These are phyloP conservation scores for Casaregolazyma lundiana DNA, from an alignment of 1,139 yeast genomes.

Conservation along the genomic window DNA sequence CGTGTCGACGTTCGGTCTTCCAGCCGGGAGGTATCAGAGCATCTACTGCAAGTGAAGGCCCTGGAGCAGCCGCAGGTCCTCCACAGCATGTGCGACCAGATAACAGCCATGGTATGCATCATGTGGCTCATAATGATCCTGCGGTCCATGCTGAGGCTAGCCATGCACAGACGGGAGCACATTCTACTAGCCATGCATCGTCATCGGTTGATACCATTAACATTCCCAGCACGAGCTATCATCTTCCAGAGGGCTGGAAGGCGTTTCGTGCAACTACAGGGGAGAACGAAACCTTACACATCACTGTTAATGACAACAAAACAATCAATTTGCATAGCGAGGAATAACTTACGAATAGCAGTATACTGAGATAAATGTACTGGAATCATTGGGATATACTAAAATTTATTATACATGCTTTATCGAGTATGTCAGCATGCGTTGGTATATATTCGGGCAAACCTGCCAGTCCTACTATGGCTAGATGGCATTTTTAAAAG, in stretches of 20 bases:
- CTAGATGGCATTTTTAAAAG: too few relatives aligned
- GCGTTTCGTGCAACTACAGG: conserved; percentile 16
- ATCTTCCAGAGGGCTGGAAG: conserved; percentile 22
- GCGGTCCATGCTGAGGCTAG: neutral
- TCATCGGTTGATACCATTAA: conserved; percentile 4
- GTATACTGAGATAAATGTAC: too few relatives aligned
- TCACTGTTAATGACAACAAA: conserved; percentile 11
- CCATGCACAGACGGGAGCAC: neutral
- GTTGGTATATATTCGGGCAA: too few relatives aligned
- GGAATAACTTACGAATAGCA: neutral
- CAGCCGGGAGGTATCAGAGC: conserved; percentile 15
- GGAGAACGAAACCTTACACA: conserved; percentile 8
- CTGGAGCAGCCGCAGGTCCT: conserved; percentile 6
- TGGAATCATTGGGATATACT: too few relatives aligned
- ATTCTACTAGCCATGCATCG: neutral
- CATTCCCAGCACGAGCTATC: conserved; percentile 1
- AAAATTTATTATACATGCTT: too few relatives aligned
- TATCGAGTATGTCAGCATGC: too few relatives aligned
- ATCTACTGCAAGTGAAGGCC: neutral
- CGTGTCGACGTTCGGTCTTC: conserved; percentile 73
- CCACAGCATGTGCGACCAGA: neutral
- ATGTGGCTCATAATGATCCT: neutral
- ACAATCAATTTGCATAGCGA: conserved; percentile 4
- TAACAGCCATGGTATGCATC: conserved; percentile 1
- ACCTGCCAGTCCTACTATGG: too few relatives aligned